Conservation (phyloP, 2,329 filamentous ascomycete genomes). For the Chaetomium strumarium region DNA sequence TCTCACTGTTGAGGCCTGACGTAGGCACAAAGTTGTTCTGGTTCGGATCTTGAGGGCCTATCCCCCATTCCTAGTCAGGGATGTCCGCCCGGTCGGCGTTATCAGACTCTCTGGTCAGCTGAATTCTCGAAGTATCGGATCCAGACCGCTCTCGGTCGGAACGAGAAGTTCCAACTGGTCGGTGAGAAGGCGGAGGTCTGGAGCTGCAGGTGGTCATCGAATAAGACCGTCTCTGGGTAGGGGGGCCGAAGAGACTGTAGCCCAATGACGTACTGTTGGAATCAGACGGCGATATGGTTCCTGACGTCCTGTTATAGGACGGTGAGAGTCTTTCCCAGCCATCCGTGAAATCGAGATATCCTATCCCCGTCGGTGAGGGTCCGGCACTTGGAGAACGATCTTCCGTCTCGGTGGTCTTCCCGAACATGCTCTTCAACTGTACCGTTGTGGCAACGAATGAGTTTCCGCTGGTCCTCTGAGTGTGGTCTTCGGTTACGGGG, state of each 20-base stretch:
- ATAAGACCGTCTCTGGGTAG: slow-evolving; percentile 45
- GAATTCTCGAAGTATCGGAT: no score
- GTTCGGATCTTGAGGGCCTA: not conserved
- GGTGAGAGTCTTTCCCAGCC: slow-evolving; percentile 42
- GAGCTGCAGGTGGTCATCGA: slow-evolving; percentile 50
- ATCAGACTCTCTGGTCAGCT: no score
- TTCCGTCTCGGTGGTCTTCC: slow-evolving; percentile 60
- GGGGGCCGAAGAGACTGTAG: slow-evolving; percentile 38
- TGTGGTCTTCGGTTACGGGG: slow-evolving; percentile 24
- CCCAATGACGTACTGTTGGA: slow-evolving; percentile 43
- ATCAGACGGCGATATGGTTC: slow-evolving; percentile 51
- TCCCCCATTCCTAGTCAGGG: not conserved
- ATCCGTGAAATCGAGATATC: slow-evolving; percentile 33
- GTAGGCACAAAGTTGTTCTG: no score
- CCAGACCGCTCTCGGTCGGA: no score
- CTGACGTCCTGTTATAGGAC: slow-evolving; percentile 48
- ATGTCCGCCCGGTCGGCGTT: no score
- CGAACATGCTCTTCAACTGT: slow-evolving; percentile 58
- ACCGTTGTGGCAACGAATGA: slow-evolving; percentile 43
- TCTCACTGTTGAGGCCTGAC: no score
- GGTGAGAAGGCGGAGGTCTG: slow-evolving; percentile 30
- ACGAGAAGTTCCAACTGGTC: no score
- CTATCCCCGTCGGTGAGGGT: slow-evolving; percentile 25
- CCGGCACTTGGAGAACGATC: slow-evolving; percentile 50
- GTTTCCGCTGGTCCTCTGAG: slow-evolving; percentile 41